These are phyloP conservation scores for Geotrichum cucujoidarum DNA, from an alignment of 1,139 yeast species.

Conservation along the genomic window DNA sequence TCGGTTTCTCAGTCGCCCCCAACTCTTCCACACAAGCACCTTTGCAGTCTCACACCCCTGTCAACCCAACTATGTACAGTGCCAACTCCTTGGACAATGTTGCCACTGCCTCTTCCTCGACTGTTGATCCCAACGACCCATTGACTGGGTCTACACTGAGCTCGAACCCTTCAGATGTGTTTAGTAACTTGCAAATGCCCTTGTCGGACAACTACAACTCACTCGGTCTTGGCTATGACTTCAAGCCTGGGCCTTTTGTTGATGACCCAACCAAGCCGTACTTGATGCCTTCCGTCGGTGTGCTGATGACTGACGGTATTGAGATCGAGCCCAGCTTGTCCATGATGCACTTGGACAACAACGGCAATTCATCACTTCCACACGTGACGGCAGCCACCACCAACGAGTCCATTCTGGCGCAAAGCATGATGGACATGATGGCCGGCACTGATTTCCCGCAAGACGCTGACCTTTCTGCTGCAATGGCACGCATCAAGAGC, in stretches of 20 bases:
- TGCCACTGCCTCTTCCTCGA: background rate
- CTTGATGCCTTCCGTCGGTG: slow-evolving; percentile 8
- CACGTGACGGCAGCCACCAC: background rate
- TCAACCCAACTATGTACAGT: background rate
- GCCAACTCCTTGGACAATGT: background rate
- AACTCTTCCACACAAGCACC: background rate
- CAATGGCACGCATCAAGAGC: background rate
- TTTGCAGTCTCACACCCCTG: background rate
- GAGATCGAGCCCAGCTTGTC: slow-evolving; percentile 12
- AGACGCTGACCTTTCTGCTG: no score
- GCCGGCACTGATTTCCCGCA: no score
- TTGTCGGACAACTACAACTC: background rate
- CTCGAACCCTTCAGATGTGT: background rate
- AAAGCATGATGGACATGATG: background rate
- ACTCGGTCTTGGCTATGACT: background rate
- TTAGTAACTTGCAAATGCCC: background rate
- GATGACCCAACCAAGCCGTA: slow-evolving; percentile 11
- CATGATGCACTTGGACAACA: slow-evolving; percentile 6
- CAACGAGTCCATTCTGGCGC: background rate
- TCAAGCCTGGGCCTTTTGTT: background rate
- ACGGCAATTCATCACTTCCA: background rate
- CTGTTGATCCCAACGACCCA: slow-evolving; percentile 2
- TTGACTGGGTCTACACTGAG: background rate
- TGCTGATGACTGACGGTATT: slow-evolving; percentile 12
- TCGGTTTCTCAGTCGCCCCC: background rate